Conservation (phyloP, 2,329 filamentous ascomycete species). For the Capronia epimyces region DNA sequence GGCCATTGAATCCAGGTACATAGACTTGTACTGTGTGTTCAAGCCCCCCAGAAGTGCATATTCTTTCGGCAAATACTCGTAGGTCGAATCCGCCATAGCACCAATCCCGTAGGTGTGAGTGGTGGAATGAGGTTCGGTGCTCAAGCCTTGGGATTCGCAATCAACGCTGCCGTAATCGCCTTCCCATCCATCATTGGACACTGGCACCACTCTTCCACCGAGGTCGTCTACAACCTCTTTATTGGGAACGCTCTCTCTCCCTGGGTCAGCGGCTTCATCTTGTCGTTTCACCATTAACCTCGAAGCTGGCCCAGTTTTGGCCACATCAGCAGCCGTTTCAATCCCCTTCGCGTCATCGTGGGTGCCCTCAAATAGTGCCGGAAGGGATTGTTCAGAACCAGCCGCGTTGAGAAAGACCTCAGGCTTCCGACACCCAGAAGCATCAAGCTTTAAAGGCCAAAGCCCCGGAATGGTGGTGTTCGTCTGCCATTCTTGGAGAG, state of each 20-base stretch:
- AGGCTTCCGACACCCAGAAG: constrained; percentile 64
- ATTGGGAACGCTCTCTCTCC: neutral
- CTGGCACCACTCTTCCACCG: constrained; percentile 4
- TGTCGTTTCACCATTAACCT: neutral
- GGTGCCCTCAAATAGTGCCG: neutral
- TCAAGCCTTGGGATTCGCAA: constrained; percentile 40
- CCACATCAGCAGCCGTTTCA: neutral
- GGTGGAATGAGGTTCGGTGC: constrained; percentile 32
- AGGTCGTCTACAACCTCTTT: neutral
- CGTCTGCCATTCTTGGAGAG: constrained; percentile 69
- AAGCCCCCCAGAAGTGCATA: constrained; percentile 44
- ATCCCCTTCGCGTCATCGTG: neutral
- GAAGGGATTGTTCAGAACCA: neutral
- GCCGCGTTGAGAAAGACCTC: constrained; percentile 28
- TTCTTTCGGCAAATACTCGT: constrained; percentile 49
- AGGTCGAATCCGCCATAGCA: constrained; percentile 45
- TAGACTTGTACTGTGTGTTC: constrained; percentile 38
- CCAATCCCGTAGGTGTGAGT: constrained; percentile 41
- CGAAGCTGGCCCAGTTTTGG: neutral
- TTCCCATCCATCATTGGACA: constrained; percentile 7
- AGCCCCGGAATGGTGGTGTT: constrained; percentile 67
- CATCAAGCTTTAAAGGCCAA: constrained; percentile 72
- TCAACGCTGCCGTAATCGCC: constrained; percentile 24
- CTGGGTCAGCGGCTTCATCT: neutral
- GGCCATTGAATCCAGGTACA: constrained; percentile 42